These are phyloP conservation scores for Stygiomarasmius scandens DNA, from an alignment of 1,284 basidiomycete species.

Conservation along the genomic window DNA sequence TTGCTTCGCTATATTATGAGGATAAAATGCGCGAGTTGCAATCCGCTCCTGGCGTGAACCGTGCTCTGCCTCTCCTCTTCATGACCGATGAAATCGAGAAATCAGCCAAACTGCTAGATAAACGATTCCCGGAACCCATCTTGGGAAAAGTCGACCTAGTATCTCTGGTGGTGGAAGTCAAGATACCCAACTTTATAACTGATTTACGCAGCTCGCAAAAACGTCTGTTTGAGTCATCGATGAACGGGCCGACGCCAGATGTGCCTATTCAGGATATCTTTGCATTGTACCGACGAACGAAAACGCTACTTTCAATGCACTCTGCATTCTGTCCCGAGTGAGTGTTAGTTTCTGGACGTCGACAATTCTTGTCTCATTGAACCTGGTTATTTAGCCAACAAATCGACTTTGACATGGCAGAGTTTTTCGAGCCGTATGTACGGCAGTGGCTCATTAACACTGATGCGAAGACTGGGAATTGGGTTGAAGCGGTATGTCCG, in stretches of 20 bases:
- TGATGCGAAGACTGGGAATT: conserved; percentile 88
- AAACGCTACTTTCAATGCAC: conserved; percentile 76
- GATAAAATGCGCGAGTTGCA: conserved; percentile 71
- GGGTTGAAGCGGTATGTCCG: conserved; percentile 84
- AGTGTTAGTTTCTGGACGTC: conserved; percentile 33
- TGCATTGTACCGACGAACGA: conserved; percentile 78
- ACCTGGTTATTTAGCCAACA: conserved; percentile 42
- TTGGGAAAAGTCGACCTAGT: conserved; percentile 84
- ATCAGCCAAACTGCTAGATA: conserved; percentile 79
- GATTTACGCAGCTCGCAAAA: conserved; percentile 78
- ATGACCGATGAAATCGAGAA: conserved; percentile 93
- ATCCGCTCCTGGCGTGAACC: conserved; percentile 70
- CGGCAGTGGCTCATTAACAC: conserved; percentile 90
- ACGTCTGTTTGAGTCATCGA: conserved; percentile 74
- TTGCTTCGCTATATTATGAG: conserved; percentile 73
- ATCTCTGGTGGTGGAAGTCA: conserved; percentile 73
- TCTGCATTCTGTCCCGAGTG: conserved; percentile 80
- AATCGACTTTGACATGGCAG: conserved; percentile 67
- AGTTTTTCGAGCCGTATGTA: conserved; percentile 89
- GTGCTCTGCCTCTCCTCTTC: conserved; percentile 76
- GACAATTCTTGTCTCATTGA: conserved; percentile 3
- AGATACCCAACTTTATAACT: conserved; percentile 73
- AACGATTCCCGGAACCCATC: conserved; percentile 82
- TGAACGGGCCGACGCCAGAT: conserved; percentile 77
- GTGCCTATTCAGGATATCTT: conserved; percentile 90